Percentiles rank a stretch among this genome's conserved stretches.
These are phyloP conservation scores for Toxicodendron radicans DNA, from an alignment of 345 rosid genomes.

Conservation along the genomic window DNA sequence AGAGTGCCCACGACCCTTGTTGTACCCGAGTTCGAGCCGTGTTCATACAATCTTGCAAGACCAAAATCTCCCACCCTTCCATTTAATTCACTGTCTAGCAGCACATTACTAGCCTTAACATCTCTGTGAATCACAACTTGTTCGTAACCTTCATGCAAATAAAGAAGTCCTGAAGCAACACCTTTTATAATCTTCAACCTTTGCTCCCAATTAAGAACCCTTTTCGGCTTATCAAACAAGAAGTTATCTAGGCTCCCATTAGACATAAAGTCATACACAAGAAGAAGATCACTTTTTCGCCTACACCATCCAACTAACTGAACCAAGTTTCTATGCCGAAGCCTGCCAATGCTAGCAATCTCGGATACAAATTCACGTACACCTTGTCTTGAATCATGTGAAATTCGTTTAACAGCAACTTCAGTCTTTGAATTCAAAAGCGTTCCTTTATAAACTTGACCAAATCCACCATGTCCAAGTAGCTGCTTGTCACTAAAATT, in stretches of 20 bases:
- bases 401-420: conserved; percentile 78
- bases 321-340: conserved; percentile 85
- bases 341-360: conserved; percentile 84
- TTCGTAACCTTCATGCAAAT: conserved; percentile 89
- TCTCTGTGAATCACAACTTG: conserved; percentile 89
- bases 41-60: conserved; percentile 78
- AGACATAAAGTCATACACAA: conserved; percentile 89
- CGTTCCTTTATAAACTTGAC: conserved; percentile 75
- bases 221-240: conserved; percentile 56
- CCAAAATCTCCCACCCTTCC: conserved; percentile 93
- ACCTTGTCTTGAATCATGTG: conserved; percentile 83
- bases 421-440: conserved; percentile 45
- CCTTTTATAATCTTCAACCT: conserved; percentile 69
- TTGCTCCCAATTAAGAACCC: conserved; percentile 68
- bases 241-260: conserved; percentile 87
- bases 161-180: conserved; percentile 77
- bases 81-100: conserved; percentile 71
- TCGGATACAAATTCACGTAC: conserved; percentile 82
- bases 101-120: conserved; percentile 81
- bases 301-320: conserved; percentile 89
- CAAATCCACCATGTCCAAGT: conserved; percentile 84
- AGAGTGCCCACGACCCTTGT: conserved; percentile 88
- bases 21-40: conserved; percentile 75
- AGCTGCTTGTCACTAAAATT: conserved; percentile 66
- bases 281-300: conserved; percentile 58